A percentile compares a stretch with the other conserved stretches of the same genome.
Conservation (phyloP, 2,329 filamentous ascomycete species). For the Cercospora sp. region DNA sequence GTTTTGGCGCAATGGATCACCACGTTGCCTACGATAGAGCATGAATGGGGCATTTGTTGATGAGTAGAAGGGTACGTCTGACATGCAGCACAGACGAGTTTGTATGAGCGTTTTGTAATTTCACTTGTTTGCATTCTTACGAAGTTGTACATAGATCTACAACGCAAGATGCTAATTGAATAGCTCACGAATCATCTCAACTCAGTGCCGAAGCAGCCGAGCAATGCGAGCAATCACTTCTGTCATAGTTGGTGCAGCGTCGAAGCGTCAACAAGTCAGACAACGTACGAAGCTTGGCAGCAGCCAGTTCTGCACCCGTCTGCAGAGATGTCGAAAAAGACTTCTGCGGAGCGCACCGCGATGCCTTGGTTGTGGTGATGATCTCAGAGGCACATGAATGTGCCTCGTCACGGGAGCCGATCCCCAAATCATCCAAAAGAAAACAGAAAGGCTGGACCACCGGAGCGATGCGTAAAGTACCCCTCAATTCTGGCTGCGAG, state of each 20-base stretch:
- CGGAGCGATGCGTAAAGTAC: not conserved
- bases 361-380: not conserved
- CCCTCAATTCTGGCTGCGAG: slow-evolving; percentile 1
- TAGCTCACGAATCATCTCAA: slow-evolving; percentile 10
- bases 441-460: not conserved
- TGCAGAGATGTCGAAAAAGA: not conserved
- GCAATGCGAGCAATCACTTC: not conserved
- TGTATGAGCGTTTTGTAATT: slow-evolving; percentile 12
- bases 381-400: not conserved
- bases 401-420: slow-evolving; percentile 5
- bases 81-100: slow-evolving; percentile 6
- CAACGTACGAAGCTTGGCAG: not conserved
- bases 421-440: slow-evolving; percentile 2
- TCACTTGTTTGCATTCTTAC: slow-evolving; percentile 8
- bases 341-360: not conserved
- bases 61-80: not conserved
- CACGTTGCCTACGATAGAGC: slow-evolving; percentile 12
- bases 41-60: slow-evolving; percentile 3
- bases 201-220: not conserved
- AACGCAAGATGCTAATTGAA: slow-evolving; percentile 5
- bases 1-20: slow-evolving; percentile 17
- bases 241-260: not conserved
- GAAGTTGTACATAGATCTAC: slow-evolving; percentile 7
- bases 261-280: not conserved
- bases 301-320: not conserved